Percentiles rank a stretch among this genome's conserved stretches.
These are phyloP conservation scores for Torulaspora microellipsoides DNA, from an alignment of 805 yeast genomes.

Conservation along the genomic window DNA sequence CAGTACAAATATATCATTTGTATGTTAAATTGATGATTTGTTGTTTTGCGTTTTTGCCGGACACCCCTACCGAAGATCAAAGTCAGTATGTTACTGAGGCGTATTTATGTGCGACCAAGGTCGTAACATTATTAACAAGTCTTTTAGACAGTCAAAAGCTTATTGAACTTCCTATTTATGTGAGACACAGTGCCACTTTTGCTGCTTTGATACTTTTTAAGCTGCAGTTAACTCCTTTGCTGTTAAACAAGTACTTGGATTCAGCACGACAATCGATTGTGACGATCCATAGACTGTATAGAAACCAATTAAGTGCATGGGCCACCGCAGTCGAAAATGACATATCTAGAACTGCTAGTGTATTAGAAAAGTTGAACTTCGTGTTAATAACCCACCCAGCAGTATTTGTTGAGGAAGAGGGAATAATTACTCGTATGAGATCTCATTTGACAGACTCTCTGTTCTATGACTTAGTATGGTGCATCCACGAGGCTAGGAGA, in stretches of 20 bases:
- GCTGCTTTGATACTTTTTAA: constrained; percentile 77
- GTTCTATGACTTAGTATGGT: constrained; percentile 89
- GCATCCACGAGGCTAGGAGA: constrained; percentile 89
- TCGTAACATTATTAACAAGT: constrained; percentile 71
- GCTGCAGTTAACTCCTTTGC: constrained; percentile 70
- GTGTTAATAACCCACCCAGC: constrained; percentile 86
- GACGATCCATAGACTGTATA: constrained; percentile 79
- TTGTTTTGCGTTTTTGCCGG: constrained; percentile 87
- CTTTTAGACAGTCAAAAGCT: constrained; percentile 63
- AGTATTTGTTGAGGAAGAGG: constrained; percentile 63
- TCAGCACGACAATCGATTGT: constrained; percentile 91
- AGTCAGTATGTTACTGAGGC: constrained; percentile 79
- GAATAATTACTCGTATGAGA: constrained; percentile 81
- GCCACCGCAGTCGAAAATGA: constrained; percentile 78
- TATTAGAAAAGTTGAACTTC: constrained; percentile 80
- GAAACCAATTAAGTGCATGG: constrained; percentile 91
- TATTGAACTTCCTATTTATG: constrained; percentile 80
- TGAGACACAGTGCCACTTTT: constrained; percentile 80
- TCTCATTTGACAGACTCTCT: constrained; percentile 88
- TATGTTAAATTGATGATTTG: constrained; percentile 79
- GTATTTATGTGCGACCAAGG: constrained; percentile 72
- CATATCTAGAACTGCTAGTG: constrained; percentile 85
- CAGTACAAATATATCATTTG: constrained; percentile 71
- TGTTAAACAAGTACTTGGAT: constrained; percentile 65
- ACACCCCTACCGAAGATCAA: constrained; percentile 82